These are phyloP conservation scores for Chlamydomonas sp. DNA, from an alignment of 139 green algal species.

Conservation along the genomic window DNA sequence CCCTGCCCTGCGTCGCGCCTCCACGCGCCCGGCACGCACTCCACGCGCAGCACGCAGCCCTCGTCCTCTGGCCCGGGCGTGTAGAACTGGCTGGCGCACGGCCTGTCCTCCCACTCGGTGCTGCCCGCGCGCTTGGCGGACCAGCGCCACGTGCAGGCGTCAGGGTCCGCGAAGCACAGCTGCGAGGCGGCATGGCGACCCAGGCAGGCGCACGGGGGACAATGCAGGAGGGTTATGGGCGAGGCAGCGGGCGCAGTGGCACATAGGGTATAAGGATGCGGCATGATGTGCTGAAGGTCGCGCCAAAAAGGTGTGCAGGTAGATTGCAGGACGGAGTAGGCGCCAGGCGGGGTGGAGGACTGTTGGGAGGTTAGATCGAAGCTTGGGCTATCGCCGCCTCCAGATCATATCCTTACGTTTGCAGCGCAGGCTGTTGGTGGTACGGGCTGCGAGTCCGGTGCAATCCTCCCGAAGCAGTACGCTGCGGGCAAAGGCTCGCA, in stretches of 20 bases:
- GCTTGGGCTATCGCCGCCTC: too few relatives aligned
- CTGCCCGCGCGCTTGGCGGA: slow-evolving; percentile 10
- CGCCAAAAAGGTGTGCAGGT: too few relatives aligned
- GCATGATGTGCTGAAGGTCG: too few relatives aligned
- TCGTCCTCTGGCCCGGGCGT: slow-evolving; percentile 64
- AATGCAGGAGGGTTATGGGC: too few relatives aligned
- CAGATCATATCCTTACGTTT: too few relatives aligned
- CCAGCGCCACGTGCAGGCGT: slow-evolving; percentile 45
- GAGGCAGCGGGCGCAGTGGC: neutral
- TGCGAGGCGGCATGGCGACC: neutral
- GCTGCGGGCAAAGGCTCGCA: too few relatives aligned
- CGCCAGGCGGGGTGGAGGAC: neutral
- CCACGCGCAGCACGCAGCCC: slow-evolving; percentile 67
- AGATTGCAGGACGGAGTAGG: too few relatives aligned
- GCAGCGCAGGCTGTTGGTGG: too few relatives aligned
- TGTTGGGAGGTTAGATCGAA: neutral
- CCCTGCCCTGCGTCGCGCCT: neutral
- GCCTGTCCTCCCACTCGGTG: slow-evolving; percentile 45
- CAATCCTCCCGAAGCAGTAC: too few relatives aligned
- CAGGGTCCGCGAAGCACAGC: slow-evolving; percentile 64
- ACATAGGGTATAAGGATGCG: neutral
- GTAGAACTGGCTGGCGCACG: slow-evolving; percentile 59
- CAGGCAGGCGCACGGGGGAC: slow-evolving; percentile 18
- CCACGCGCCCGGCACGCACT: slow-evolving; percentile 63
- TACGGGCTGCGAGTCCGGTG: too few relatives aligned